phyloP scores from a whole-genome alignment of 2,329 filamentous ascomycete genomes.

The Nigrospora sphaerica region DNA sequence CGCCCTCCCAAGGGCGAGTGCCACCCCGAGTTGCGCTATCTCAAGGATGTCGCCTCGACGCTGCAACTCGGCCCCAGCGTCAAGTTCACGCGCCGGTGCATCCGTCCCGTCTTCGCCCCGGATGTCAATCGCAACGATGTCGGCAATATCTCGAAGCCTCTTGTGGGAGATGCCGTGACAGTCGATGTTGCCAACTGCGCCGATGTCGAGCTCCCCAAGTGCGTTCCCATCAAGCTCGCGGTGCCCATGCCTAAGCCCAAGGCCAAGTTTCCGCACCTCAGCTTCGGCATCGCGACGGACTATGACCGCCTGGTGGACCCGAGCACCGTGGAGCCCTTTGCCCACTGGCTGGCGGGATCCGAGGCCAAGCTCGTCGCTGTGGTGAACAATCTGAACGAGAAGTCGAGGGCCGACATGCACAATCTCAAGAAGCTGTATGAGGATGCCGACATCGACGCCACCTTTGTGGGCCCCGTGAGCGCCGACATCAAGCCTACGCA shows the following conservation, averaged over 20 bases:
- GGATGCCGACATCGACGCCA: slow-evolving; percentile 25
- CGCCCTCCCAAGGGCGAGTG: slow-evolving; percentile 11
- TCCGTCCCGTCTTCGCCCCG: slow-evolving; percentile 27
- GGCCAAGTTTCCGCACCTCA: slow-evolving; percentile 38
- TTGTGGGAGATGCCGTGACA: slow-evolving; percentile 24
- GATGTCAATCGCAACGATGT: slow-evolving; percentile 28
- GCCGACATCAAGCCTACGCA: slow-evolving; percentile 35
- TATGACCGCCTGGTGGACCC: slow-evolving; percentile 72
- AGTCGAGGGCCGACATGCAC: slow-evolving; percentile 18
- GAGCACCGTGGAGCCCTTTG: slow-evolving; percentile 67
- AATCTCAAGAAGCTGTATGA: slow-evolving; percentile 23
- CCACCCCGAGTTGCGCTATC: slow-evolving; percentile 16
- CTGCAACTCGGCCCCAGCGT: slow-evolving; percentile 32
- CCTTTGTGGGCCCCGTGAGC: slow-evolving; percentile 24
- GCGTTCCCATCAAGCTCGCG: slow-evolving; percentile 37
- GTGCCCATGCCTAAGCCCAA: slow-evolving; percentile 37
- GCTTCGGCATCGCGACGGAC: slow-evolving; percentile 52
- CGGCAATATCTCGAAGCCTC: slow-evolving; percentile 26
- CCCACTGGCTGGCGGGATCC: slow-evolving; percentile 48
- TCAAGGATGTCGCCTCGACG: slow-evolving; percentile 9
- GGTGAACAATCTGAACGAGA: slow-evolving; percentile 35
- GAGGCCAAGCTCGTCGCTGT: slow-evolving; percentile 44
- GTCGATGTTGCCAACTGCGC: slow-evolving; percentile 24
- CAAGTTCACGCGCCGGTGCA: slow-evolving; percentile 35
- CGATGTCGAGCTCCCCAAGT: slow-evolving; percentile 16